Conservation (phyloP, 768 basidiomycete genomes). For the Leucocoprinus birnbaumii region DNA sequence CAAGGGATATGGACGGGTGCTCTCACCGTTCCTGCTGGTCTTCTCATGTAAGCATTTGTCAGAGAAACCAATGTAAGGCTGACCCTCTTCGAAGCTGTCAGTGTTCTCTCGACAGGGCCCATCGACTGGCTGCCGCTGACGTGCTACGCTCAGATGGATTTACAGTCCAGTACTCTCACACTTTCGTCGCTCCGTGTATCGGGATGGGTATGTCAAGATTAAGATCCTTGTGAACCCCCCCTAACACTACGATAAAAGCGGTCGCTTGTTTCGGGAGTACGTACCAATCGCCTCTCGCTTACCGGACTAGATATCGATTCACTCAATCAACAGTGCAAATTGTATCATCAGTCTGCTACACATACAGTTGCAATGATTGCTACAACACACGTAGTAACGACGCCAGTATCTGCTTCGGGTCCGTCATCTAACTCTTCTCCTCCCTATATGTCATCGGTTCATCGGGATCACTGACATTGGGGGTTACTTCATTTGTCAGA, state of each 20-base stretch:
- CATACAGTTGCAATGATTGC: conserved; percentile 38
- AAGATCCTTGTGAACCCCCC: background rate
- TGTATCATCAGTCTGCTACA: conserved; percentile 33
- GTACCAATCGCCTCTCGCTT: background rate
- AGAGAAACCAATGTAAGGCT: too few relatives aligned
- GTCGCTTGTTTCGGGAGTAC: conserved; percentile 35
- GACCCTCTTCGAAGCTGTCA: too few relatives aligned
- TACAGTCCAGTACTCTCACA: conserved; percentile 31
- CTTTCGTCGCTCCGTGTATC: conserved; percentile 33
- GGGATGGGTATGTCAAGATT: conserved; percentile 30
- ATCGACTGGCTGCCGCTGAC: too few relatives aligned
- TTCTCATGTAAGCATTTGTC: conserved; percentile 33
- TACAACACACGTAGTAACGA: conserved; percentile 34
- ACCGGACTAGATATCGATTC: background rate
- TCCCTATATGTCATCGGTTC: too few relatives aligned
- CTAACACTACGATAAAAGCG: conserved; percentile 16
- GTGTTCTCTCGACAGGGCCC: too few relatives aligned
- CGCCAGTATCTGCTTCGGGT: conserved; percentile 38
- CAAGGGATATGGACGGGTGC: conserved; percentile 37
- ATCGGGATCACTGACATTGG: too few relatives aligned
- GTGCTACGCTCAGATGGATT: conserved; percentile 28
- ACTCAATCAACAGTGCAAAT: conserved; percentile 28
- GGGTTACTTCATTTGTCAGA: too few relatives aligned
- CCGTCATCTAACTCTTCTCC: conserved; percentile 8
- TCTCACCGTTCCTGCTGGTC: conserved; percentile 30